phyloP scores from a whole-genome alignment of 176 grass and related monocot genomes.

The Avena sativa region DNA sequence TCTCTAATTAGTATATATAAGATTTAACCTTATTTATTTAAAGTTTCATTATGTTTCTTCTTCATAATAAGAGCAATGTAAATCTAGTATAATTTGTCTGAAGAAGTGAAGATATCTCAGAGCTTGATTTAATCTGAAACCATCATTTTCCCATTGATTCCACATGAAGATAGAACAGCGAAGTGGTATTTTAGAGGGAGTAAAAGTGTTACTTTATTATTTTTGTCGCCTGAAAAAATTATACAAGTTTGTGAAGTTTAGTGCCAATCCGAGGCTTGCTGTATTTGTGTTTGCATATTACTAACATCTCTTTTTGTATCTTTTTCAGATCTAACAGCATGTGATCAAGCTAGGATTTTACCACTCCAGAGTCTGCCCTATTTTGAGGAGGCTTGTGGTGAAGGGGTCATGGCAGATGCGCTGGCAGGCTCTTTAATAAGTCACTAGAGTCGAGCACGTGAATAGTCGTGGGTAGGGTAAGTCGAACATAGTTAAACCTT shows the following conservation, averaged over 20 bases:
- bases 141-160: neutral
- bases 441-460: neutral
- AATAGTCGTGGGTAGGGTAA: neutral
- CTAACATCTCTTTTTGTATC: neutral
- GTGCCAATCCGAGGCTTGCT: neutral
- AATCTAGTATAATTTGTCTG: neutral
- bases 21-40: neutral
- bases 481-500: neutral
- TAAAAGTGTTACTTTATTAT: neutral
- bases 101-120: neutral
- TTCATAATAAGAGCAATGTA: neutral
- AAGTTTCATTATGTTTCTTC: neutral
- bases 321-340: neutral
- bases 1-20: neutral
- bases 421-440: neutral
- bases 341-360: neutral
- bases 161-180: neutral
- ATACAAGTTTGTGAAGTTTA: neutral
- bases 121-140: neutral
- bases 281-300: neutral
- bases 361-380: neutral
- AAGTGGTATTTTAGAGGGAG: neutral
- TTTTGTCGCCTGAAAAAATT: slow-evolving; percentile 6
- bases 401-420: neutral
- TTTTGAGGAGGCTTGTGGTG: neutral